phyloP scores from a whole-genome alignment of 768 basidiomycete genomes.

The Termitomyces sp. region DNA sequence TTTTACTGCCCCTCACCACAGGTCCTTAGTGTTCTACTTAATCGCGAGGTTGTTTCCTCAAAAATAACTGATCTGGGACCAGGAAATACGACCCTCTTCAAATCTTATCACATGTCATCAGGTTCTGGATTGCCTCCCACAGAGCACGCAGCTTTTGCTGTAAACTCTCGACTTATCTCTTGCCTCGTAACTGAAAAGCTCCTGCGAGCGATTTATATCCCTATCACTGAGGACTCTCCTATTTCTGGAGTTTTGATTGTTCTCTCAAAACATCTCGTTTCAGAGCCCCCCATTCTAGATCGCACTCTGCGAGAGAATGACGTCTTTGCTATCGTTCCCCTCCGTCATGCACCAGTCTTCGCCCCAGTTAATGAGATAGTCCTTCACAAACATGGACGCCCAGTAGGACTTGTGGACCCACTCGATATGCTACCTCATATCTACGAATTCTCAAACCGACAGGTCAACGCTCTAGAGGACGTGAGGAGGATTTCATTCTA shows the following conservation, averaged over 20 bases:
- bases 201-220: slow-evolving; percentile 36
- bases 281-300: slow-evolving; percentile 25
- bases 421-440: slow-evolving; percentile 49
- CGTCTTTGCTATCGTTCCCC: slow-evolving; percentile 42
- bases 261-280: slow-evolving; percentile 29
- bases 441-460: slow-evolving; percentile 25
- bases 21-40: neutral
- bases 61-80: too few species aligned
- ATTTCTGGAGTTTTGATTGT: slow-evolving; percentile 32
- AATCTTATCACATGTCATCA: slow-evolving; percentile 25
- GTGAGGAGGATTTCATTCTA: neutral
- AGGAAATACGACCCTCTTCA: neutral
- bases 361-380: slow-evolving; percentile 9
- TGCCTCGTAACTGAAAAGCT: slow-evolving; percentile 45
- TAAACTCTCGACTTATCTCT: slow-evolving; percentile 41
- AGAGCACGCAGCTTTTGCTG: slow-evolving; percentile 38
- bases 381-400: slow-evolving; percentile 28
- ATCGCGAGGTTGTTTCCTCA: too few species aligned
- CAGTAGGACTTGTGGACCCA: slow-evolving; percentile 47
- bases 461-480: slow-evolving; percentile 1
- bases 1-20: neutral
- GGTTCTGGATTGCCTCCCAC: slow-evolving; percentile 27
- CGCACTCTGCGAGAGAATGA: slow-evolving; percentile 31
- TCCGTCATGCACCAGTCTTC: slow-evolving; percentile 41
- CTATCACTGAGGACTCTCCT: slow-evolving; percentile 17